Conservation (phyloP, 2,329 filamentous ascomycete species). For the Pseudogymnoascus sp. region DNA sequence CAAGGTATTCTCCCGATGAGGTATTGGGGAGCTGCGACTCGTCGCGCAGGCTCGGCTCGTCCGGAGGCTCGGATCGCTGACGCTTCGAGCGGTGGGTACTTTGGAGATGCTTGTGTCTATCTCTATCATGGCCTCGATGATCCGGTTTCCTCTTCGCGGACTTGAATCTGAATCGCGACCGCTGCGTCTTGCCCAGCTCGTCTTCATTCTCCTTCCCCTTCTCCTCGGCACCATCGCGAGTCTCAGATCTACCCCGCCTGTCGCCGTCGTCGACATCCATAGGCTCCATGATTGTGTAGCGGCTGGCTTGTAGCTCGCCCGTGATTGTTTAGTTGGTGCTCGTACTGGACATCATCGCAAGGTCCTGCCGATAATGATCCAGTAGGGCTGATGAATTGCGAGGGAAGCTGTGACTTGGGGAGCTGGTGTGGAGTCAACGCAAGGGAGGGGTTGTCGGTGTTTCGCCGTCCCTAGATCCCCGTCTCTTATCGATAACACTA, state of each 20-base stretch:
- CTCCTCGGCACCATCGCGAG: neutral
- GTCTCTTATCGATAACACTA: constrained; percentile 10
- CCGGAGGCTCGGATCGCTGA: constrained; percentile 19
- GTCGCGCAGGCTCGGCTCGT: constrained; percentile 31
- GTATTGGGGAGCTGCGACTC: constrained; percentile 32
- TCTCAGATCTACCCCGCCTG: constrained; percentile 3
- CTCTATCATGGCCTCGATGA: constrained; percentile 5
- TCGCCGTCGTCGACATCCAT: neutral
- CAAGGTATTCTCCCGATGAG: constrained; percentile 36
- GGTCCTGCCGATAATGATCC: neutral
- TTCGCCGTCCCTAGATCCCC: neutral
- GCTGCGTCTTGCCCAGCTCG: constrained; percentile 13
- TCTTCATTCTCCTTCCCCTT: constrained; percentile 9
- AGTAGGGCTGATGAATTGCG: neutral
- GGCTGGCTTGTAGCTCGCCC: constrained; percentile 2
- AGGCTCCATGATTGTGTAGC: neutral
- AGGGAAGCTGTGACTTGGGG: neutral
- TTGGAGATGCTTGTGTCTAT: constrained; percentile 14
- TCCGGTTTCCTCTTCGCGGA: constrained; percentile 19
- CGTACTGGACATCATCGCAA: neutral
- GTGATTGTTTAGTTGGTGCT: neutral
- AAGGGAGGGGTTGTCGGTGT: neutral
- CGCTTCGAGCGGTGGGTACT: constrained; percentile 6
- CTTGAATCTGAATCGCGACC: constrained; percentile 25
- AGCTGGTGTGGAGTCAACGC: neutral